Evolutionary conservation across 176 grass and related monocot species (phyloP), one percentile per base, ranked within the genome.

Genomic region (Oryza brachyantha): DNA sequence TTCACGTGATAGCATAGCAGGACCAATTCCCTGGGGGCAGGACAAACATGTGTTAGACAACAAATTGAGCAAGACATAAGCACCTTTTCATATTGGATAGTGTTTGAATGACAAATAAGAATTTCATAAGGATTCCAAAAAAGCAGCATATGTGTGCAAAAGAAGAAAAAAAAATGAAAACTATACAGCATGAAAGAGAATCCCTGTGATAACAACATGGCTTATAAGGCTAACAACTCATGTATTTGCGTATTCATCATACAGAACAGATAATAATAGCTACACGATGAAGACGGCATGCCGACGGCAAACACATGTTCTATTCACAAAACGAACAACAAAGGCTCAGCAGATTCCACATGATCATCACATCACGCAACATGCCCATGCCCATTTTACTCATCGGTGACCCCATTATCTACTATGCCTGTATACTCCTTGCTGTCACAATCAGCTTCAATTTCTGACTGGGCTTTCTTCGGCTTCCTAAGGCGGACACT

Each of bases 1-100:
- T 70, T 98, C 95, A 34, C 87, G 87, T 81, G 95, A 98, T 78
- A 92, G 95, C 95, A 94, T 98, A 89, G 91, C 92, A 80, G 92
- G 92, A 70, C 95, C 95, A 87, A 98, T 93, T 54, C 27, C 87
- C 95, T 97, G 79, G 46, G 64, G 9, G 39, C 14, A 68, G 69
- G 8, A 69, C 71, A 85, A 76, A 19, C 39, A 32, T 84, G 39
- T 29, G 14, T 78, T 35, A 72, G 36, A 10, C 26, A 89, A 69
- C 21, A 76, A 31, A 76, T 35, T 59, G 26, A 22, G 21, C 19
- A 27, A 81, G 4, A 26, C 55, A 76, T 45, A 76, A 37, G 3
- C 57, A 70, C 54, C 22, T 3, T 69, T 13, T 41, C 84, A 27
- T 65, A 4, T 55, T 17, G 73, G 63, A 26, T 61, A 87, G 35